A percentile compares a stretch with the other conserved stretches of the same genome.
phyloP scores from a whole-genome alignment of 164 flowering plant species.

The Tetrastigma voinierianum region DNA sequence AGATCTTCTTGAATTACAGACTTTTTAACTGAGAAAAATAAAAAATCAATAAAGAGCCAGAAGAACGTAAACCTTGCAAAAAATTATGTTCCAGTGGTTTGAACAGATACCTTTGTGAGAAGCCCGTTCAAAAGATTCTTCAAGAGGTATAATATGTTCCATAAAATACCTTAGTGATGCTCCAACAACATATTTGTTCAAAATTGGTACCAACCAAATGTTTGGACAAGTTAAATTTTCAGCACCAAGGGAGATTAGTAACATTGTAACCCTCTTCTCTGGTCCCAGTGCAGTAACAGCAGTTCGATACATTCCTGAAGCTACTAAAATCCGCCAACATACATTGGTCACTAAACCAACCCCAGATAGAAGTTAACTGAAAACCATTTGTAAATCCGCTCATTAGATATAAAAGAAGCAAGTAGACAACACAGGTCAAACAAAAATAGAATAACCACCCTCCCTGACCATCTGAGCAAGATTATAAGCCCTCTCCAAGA shows the following conservation, averaged over 20 bases:
- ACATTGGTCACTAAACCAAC: conserved; percentile 2
- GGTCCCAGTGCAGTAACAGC: conserved; percentile 91
- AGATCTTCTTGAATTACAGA: conserved; percentile 43
- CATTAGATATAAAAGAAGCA: no score
- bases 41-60: conserved; percentile 2
- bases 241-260: conserved; percentile 58
- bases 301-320: conserved; percentile 75
- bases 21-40: conserved; percentile 49
- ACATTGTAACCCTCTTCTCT: conserved; percentile 55
- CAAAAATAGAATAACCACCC: no score
- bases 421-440: no score
- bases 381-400: no score
- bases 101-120: conserved; percentile 50
- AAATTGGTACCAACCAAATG: conserved; percentile 80
- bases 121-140: conserved; percentile 54
- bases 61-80: background rate
- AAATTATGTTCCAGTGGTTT: background rate
- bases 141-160: conserved; percentile 76
- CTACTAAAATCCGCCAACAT: conserved; percentile 39
- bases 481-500: no score
- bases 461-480: no score
- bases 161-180: conserved; percentile 68
- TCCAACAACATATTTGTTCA: conserved; percentile 60
- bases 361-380: no score
- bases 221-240: conserved; percentile 55